Evolutionary conservation across 192 early-diverging fungal species (phyloP).

Genomic region (Coemansia nantahalensis): DNA sequence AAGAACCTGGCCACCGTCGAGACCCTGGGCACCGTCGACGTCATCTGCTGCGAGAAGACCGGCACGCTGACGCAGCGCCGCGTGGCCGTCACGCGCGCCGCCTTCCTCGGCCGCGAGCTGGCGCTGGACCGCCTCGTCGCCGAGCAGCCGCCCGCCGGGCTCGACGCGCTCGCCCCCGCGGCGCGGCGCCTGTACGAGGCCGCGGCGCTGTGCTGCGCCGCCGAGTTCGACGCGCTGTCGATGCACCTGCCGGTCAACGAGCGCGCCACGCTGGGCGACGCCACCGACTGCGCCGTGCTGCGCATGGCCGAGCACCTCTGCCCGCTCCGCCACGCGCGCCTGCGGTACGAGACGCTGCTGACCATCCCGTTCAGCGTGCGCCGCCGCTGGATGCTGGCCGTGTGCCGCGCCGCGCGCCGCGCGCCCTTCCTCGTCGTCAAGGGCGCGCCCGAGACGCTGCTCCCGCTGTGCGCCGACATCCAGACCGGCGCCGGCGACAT

Average conservation of each 20-base stretch:
- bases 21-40: slow-evolving; percentile 78
- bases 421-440: slow-evolving; percentile 60
- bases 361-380: slow-evolving; percentile 74
- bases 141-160: not conserved
- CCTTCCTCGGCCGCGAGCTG: slow-evolving; percentile 10
- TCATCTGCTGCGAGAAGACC: slow-evolving; percentile 86
- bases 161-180: slow-evolving; percentile 7
- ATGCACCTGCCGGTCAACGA: slow-evolving; percentile 54
- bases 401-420: slow-evolving; percentile 6
- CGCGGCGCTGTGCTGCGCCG: slow-evolving; percentile 64
- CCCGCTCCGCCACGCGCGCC: slow-evolving; percentile 2
- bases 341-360: slow-evolving; percentile 19
- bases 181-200: slow-evolving; percentile 42
- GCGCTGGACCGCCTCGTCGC: not conserved
- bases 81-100: slow-evolving; percentile 58
- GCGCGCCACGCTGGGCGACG: slow-evolving; percentile 71
- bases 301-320: slow-evolving; percentile 57
- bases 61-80: slow-evolving; percentile 82
- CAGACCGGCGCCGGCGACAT: slow-evolving; percentile 43
- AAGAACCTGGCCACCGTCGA: slow-evolving; percentile 86
- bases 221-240: slow-evolving; percentile 58
- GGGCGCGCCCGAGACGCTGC: slow-evolving; percentile 76
- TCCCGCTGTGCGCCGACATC: slow-evolving; percentile 52
- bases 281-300: slow-evolving; percentile 82
- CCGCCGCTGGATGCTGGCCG: slow-evolving; percentile 66